These are phyloP conservation scores for Nicotiana obtusifolia DNA, from an alignment of 257 asterid genomes.

Conservation along the genomic window DNA sequence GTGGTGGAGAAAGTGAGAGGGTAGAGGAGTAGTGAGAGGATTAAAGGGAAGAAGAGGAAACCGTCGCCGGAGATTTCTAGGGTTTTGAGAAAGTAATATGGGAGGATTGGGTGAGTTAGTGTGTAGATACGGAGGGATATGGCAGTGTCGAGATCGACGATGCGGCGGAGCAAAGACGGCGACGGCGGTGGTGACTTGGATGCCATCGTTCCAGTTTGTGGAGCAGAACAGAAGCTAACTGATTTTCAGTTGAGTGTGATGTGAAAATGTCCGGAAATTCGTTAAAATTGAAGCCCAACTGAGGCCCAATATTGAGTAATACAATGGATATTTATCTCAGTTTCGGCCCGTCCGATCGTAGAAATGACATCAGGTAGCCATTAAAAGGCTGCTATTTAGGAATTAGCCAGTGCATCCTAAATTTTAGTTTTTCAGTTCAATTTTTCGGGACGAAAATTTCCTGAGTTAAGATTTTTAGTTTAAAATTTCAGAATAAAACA, in stretches of 20 bases:
- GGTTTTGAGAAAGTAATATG: slow-evolving; percentile 59
- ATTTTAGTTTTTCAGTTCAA: too few relatives aligned
- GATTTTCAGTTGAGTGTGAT: background rate
- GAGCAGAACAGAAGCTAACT: background rate
- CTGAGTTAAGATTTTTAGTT: too few relatives aligned
- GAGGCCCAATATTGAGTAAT: background rate
- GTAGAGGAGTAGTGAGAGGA: slow-evolving; percentile 44
- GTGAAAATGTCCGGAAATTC: background rate
- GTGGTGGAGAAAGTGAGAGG: slow-evolving; percentile 17
- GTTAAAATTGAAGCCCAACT: background rate
- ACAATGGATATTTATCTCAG: too few relatives aligned
- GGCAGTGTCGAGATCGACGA: slow-evolving; percentile 48
- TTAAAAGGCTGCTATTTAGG: too few relatives aligned
- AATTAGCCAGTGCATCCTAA: too few relatives aligned
- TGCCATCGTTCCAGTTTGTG: slow-evolving; percentile 20
- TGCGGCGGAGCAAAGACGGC: slow-evolving; percentile 41
- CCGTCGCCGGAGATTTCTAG: slow-evolving; percentile 96
- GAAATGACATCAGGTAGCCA: too few relatives aligned
- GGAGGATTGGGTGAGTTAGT: slow-evolving; percentile 62
- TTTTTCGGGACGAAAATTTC: too few relatives aligned
- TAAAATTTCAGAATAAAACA: too few relatives aligned
- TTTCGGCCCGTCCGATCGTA: too few relatives aligned
- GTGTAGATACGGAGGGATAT: slow-evolving; percentile 64
- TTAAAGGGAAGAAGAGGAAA: slow-evolving; percentile 74
- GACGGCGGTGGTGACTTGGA: slow-evolving; percentile 21